Percentiles rank a stretch among this genome's conserved stretches.
These are phyloP conservation scores for Rugonectria rugulosa DNA, from an alignment of 2,329 filamentous ascomycete species.

Conservation along the genomic window DNA sequence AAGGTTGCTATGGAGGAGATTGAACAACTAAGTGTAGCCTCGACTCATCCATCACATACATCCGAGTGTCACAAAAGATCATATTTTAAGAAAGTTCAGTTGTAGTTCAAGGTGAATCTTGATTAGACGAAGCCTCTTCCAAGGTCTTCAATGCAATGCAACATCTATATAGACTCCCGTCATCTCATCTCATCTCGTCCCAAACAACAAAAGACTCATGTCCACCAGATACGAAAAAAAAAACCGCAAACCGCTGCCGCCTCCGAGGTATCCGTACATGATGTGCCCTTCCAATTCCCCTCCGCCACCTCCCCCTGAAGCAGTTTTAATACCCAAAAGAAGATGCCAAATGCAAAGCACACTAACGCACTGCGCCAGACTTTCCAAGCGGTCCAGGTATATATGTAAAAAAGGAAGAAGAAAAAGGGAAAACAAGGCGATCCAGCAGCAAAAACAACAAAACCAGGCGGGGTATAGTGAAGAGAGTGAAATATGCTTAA, in stretches of 20 bases:
- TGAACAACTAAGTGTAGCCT: too few relatives aligned
- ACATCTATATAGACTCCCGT: neutral
- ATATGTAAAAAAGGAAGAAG: constrained; percentile 21
- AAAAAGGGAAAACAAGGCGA: too few relatives aligned
- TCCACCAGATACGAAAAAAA: neutral
- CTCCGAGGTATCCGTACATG: constrained; percentile 7
- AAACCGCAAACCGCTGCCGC: neutral
- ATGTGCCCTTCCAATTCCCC: too few relatives aligned
- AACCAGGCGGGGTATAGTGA: constrained; percentile 37
- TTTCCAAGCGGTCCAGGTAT: constrained; percentile 16
- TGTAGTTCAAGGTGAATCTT: neutral
- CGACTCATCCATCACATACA: neutral
- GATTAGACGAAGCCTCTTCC: neutral
- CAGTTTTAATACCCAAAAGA: constrained; percentile 2
- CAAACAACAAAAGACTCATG: neutral
- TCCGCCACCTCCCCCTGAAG: constrained; percentile 14
- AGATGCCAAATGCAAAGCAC: constrained; percentile 15
- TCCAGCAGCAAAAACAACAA: neutral
- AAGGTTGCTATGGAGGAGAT: too few relatives aligned
- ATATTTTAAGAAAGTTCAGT: neutral
- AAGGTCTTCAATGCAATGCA: neutral
- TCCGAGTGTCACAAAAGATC: neutral
- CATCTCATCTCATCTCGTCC: neutral
- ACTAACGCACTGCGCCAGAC: constrained; percentile 4
- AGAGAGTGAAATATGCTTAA: constrained; percentile 22